Conservation (phyloP, 805 yeast genomes). For the Saturnispora halmiae region DNA sequence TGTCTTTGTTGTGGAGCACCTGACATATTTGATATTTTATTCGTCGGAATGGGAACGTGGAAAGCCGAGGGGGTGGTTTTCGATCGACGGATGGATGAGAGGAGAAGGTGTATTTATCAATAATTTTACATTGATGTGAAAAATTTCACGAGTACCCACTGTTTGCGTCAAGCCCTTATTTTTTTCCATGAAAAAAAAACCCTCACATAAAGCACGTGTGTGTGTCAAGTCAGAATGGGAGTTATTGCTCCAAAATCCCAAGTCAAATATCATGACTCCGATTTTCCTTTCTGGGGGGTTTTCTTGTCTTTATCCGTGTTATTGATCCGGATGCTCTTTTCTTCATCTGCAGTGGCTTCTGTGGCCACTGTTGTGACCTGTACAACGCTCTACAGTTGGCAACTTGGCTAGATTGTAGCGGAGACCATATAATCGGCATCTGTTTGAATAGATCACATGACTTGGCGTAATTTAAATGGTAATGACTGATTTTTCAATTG, state of each 20-base stretch:
- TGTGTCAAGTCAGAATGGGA: neutral
- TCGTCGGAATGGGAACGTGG: constrained; percentile 62
- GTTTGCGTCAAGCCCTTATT: constrained; percentile 4
- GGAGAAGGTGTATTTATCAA: neutral
- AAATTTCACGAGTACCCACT: too few relatives aligned
- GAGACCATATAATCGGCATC: neutral
- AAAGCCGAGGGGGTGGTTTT: constrained; percentile 63
- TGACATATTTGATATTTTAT: constrained; percentile 32
- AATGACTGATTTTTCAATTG: neutral
- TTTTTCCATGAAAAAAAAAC: neutral
- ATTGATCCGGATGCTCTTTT: neutral
- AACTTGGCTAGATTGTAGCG: neutral
- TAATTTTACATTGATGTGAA: neutral
- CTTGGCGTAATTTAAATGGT: neutral
- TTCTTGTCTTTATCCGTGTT: neutral
- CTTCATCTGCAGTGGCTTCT: neutral
- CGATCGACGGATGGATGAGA: constrained; percentile 38
- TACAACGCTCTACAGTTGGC: neutral
- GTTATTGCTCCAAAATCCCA: neutral
- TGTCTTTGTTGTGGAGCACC: constrained; percentile 29
- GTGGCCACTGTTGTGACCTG: neutral
- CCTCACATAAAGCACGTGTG: neutral
- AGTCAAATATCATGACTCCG: neutral
- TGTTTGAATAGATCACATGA: constrained; percentile 2
- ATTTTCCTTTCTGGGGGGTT: too few relatives aligned